phyloP scores from a whole-genome alignment of 805 yeast species.

The Nakazawaea holstii region DNA sequence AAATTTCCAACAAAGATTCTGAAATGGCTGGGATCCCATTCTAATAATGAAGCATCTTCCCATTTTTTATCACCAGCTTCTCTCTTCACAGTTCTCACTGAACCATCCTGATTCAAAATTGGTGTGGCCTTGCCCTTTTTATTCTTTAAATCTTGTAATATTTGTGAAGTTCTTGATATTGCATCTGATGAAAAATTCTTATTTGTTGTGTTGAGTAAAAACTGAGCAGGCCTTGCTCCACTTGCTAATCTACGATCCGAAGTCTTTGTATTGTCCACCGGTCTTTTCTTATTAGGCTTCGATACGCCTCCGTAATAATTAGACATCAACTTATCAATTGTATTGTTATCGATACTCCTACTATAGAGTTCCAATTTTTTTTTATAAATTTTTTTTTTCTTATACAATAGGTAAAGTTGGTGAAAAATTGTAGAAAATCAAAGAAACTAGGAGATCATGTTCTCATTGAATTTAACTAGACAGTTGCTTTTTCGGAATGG shows the following conservation, averaged over 20 bases:
- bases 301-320: constrained; percentile 1
- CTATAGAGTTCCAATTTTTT: neutral
- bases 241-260: constrained; percentile 55
- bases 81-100: constrained; percentile 32
- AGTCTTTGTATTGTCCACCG: constrained; percentile 24
- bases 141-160: constrained; percentile 15
- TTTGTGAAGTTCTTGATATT: constrained; percentile 14
- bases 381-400: no score
- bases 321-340: neutral
- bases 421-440: no score
- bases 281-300: constrained; percentile 9
- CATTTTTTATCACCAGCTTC: constrained; percentile 41
- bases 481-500: no score
- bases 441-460: no score
- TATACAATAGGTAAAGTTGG: no score
- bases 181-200: constrained; percentile 19
- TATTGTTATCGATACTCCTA: no score
- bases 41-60: constrained; percentile 42
- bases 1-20: constrained; percentile 72
- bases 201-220: constrained; percentile 25
- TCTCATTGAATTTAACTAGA: no score
- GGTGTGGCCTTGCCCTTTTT: constrained; percentile 1
- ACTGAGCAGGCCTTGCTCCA: constrained; percentile 42
- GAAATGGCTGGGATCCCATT: constrained; percentile 70
- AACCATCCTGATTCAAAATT: constrained; percentile 3